phyloP scores from a whole-genome alignment of 805 yeast species.

The Schizosaccharomyces japonicus region DNA sequence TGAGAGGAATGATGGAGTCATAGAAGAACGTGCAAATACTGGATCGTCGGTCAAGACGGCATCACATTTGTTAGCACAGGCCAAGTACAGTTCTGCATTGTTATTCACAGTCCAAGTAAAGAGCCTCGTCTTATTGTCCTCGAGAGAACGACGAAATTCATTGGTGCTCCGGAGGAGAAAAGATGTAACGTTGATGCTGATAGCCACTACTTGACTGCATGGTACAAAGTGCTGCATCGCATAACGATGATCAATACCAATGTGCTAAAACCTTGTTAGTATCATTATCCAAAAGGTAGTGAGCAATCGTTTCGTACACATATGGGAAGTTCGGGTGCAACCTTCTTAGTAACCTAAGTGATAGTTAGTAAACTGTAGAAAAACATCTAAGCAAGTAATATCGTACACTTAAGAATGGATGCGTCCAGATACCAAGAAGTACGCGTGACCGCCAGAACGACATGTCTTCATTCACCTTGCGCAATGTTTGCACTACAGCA shows the following conservation, averaged over 20 bases:
- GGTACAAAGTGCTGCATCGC: conserved; percentile 7
- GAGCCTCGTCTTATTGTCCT: conserved; percentile 25
- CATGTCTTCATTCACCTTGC: conserved; percentile 18
- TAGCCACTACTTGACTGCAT: conserved; percentile 6
- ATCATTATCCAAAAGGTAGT: conserved; percentile 16
- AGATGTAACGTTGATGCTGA: conserved; percentile 11
- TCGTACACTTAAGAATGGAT: conserved; percentile 19
- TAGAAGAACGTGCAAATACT: not conserved
- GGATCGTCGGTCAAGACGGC: conserved; percentile 2
- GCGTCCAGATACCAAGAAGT: conserved; percentile 31
- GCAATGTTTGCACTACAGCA: conserved; percentile 7
- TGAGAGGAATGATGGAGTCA: too few species aligned
- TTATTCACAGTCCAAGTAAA: conserved; percentile 33
- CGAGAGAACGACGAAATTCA: conserved; percentile 16
- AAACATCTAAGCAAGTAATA: conserved; percentile 4
- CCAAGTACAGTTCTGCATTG: conserved; percentile 5
- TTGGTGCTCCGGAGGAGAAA: conserved; percentile 9
- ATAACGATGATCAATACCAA: conserved; percentile 7
- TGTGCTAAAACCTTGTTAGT: conserved; percentile 17
- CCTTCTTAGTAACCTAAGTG: conserved; percentile 17
- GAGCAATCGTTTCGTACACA: conserved; percentile 10
- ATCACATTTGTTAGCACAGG: not conserved
- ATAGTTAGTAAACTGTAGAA: conserved; percentile 13
- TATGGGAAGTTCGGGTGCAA: conserved; percentile 9
- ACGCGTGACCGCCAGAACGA: conserved; percentile 24